Percentiles rank a stretch among this genome's conserved stretches.
Conservation (phyloP, 306 rosid species). For the Dicorynia guianensis region DNA sequence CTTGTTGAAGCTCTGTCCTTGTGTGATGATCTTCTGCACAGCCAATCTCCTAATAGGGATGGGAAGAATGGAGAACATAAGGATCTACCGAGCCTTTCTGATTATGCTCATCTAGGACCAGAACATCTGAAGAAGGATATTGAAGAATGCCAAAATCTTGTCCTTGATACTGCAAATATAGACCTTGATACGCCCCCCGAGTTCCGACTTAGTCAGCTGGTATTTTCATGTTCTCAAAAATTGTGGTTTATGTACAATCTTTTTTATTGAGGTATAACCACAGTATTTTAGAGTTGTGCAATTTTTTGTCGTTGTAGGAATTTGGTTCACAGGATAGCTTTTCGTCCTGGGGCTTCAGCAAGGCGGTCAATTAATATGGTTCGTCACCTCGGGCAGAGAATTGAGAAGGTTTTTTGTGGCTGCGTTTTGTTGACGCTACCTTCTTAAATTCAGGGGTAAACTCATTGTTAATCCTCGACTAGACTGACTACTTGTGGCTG, state of each 20-base stretch:
- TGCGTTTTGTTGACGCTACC: slow-evolving; percentile 39
- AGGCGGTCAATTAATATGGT: slow-evolving; percentile 47
- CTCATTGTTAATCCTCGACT: slow-evolving; percentile 34
- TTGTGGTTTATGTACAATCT: neutral
- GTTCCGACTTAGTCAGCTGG: slow-evolving; percentile 84
- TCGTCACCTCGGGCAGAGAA: slow-evolving; percentile 23
- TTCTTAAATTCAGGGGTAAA: slow-evolving; percentile 11
- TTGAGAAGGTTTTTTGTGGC: slow-evolving; percentile 29
- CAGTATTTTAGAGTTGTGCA: neutral
- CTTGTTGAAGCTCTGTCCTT: slow-evolving; percentile 75
- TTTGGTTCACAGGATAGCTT: slow-evolving; percentile 80
- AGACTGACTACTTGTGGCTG: slow-evolving; percentile 30
- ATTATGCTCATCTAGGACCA: slow-evolving; percentile 72
- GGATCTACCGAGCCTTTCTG: slow-evolving; percentile 57
- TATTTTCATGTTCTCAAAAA: slow-evolving; percentile 32
- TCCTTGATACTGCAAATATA: slow-evolving; percentile 56
- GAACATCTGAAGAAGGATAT: slow-evolving; percentile 81
- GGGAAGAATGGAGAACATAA: slow-evolving; percentile 46
- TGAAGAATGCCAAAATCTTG: slow-evolving; percentile 78
- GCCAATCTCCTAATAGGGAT: slow-evolving; percentile 77
- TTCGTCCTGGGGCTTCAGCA: slow-evolving; percentile 61
- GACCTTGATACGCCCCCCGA: slow-evolving; percentile 77
- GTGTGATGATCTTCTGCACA: slow-evolving; percentile 76
- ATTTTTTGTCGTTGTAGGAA: slow-evolving; percentile 54
- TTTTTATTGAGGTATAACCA: neutral